Percentiles rank a stretch among this genome's conserved stretches.
phyloP scores from a whole-genome alignment of 1,139 yeast genomes.

The Protomyces lactucae-debilis region DNA sequence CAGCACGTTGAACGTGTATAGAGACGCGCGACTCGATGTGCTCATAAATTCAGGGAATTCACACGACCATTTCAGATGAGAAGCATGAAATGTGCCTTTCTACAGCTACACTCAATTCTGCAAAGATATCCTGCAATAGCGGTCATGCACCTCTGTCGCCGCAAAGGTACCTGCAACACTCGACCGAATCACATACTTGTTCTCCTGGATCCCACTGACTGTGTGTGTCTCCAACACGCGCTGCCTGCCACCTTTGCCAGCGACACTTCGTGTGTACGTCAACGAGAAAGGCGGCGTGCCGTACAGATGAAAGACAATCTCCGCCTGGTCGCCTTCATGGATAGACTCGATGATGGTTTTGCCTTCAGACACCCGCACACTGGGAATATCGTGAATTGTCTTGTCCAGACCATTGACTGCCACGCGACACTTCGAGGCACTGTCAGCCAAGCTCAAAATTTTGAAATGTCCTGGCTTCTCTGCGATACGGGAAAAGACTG shows the following conservation, averaged over 20 bases:
- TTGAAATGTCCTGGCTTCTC: conserved; percentile 70
- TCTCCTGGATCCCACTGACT: conserved; percentile 61
- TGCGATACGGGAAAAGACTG: conserved; percentile 66
- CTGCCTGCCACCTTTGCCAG: conserved; percentile 38
- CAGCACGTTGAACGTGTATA: no score
- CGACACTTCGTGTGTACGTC: conserved; percentile 52
- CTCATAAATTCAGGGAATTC: no score
- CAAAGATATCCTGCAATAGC: conserved; percentile 15
- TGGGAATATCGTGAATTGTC: conserved; percentile 72
- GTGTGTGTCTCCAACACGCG: conserved; percentile 70
- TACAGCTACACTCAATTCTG: not conserved
- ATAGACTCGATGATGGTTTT: conserved; percentile 70
- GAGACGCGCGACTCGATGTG: no score
- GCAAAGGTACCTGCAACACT: conserved; percentile 91
- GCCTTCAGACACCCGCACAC: conserved; percentile 83
- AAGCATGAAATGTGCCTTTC: not conserved
- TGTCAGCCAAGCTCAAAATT: conserved; percentile 67
- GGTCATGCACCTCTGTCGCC: conserved; percentile 77
- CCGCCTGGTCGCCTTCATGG: conserved; percentile 67
- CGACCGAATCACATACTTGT: conserved; percentile 66
- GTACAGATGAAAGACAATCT: conserved; percentile 50
- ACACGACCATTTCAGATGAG: not conserved
- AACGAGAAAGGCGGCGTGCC: conserved; percentile 50
- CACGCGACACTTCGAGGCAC: conserved; percentile 69
- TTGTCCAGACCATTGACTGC: conserved; percentile 51